Percentiles rank a stretch among this genome's conserved stretches.
These are phyloP conservation scores for Phytophthora hybrid DNA, from an alignment of 352 stramenopile genomes.

Conservation along the genomic window DNA sequence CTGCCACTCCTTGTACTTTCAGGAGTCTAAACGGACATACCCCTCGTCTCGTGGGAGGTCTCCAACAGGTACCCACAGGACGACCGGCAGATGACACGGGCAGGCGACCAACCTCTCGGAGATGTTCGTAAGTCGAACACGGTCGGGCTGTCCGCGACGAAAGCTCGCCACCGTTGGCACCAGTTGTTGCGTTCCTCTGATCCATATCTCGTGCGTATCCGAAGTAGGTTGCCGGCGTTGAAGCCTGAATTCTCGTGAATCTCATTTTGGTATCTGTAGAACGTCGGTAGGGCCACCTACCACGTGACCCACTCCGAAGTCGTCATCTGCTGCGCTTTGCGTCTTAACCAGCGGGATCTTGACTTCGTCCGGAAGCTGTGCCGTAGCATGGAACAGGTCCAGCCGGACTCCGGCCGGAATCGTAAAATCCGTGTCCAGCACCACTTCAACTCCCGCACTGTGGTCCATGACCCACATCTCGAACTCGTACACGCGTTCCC, in stretches of 20 bases:
- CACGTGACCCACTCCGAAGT: not conserved
- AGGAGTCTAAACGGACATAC: not conserved
- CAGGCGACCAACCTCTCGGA: not conserved
- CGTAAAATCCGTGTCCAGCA: conserved; percentile 4
- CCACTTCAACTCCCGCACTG: not conserved
- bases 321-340: not conserved
- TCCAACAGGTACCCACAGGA: conserved; percentile 2
- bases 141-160: not conserved
- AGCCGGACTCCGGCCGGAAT: not conserved
- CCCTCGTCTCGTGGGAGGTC: not conserved
- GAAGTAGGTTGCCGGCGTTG: not conserved
- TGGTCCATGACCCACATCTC: conserved; percentile 7
- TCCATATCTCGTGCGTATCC: conserved; percentile 5
- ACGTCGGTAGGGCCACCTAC: not conserved
- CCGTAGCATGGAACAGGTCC: not conserved
- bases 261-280: not conserved
- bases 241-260: conserved; percentile 14
- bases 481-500: not conserved
- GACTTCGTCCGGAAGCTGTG: conserved; percentile 5
- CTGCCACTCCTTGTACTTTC: conserved; percentile 13
- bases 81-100: not conserved
- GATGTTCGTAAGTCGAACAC: conserved; percentile 1
- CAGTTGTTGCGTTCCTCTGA: not conserved
- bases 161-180: conserved; percentile 6
- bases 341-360: conserved; percentile 14